Conservation (phyloP, 2,329 filamentous ascomycete species). For the Cladophialophora psammophila region DNA sequence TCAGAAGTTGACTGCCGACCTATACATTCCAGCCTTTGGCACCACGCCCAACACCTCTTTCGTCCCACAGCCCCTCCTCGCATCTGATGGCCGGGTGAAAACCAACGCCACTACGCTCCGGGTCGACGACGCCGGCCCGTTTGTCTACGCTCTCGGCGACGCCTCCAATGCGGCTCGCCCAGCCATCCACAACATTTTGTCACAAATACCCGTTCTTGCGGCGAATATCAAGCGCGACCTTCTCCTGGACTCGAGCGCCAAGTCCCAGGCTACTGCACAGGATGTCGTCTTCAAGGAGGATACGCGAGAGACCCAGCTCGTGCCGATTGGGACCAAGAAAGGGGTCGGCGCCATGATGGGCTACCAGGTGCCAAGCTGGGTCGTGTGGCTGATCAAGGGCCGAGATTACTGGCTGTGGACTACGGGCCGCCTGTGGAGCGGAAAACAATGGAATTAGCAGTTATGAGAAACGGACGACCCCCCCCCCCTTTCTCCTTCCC, state of each 20-base stretch:
- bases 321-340: slow-evolving; percentile 56
- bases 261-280: slow-evolving; percentile 33
- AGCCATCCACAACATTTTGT: slow-evolving; percentile 53
- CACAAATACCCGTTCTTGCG: slow-evolving; percentile 53
- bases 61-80: slow-evolving; percentile 44
- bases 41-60: slow-evolving; percentile 53
- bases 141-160: slow-evolving; percentile 59
- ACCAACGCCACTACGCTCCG: slow-evolving; percentile 51
- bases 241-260: slow-evolving; percentile 42
- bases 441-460: slow-evolving; percentile 54
- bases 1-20: slow-evolving; percentile 49
- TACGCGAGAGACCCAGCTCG: slow-evolving; percentile 55
- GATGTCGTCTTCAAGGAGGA: slow-evolving; percentile 54
- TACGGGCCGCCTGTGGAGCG: slow-evolving; percentile 58
- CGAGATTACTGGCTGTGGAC: slow-evolving; percentile 62
- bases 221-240: slow-evolving; percentile 61
- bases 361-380: slow-evolving; percentile 52
- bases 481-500: no score
- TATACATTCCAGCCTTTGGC: slow-evolving; percentile 59
- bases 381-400: slow-evolving; percentile 60
- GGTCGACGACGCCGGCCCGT: slow-evolving; percentile 46
- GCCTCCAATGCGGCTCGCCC: slow-evolving; percentile 51
- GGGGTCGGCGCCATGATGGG: slow-evolving; percentile 57
- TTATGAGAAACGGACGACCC: no score
- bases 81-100: slow-evolving; percentile 49